Base-by-base conservation (phyloP, 176 grass and related monocot genomes). In the Secale cereale region DNA sequence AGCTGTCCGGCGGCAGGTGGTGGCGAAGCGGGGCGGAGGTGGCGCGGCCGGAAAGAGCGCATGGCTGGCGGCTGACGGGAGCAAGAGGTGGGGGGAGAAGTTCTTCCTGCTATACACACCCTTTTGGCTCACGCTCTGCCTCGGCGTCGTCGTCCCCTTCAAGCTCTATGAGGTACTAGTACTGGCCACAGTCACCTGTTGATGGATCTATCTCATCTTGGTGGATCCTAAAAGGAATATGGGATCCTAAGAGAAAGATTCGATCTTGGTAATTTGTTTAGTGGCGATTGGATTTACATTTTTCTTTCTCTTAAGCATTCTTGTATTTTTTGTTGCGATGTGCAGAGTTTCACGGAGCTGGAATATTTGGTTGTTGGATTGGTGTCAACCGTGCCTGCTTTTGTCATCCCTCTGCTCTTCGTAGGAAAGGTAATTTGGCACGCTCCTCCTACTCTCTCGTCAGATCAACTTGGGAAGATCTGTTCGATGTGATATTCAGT, bases 81-180 rank as follows among this genome's bases (percentile, higher is more conserved):
- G 95, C 87, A 98, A 98, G 89, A 86, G 93, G 35, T 98, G 95
- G 93, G 96, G 89, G n/a, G 96, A 98, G 87, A 78, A 33, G 22
- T 98, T 95, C 81, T 94, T 98, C 81, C 83, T 98, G 69, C 85
- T 98, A 17, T 98, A 98, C 89, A 98, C 93, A 10, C 93, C 96
- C 33, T 98, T 98, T 64, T 94, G 91, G 91, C 89, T 98, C 77
- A 95, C 93, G 19, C 96, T 98, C 39, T 95, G 87, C 76, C 91
- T 98, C 78, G 96, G 93, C 22, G 72, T 90, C 81, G 63, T 98
- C 74, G 89, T 98, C 73, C 93, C 93, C 9, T 98, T 86, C 79
- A 98, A 98, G 83, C 87, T 95, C 22, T 98, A 98, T 77, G 96
- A 98, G 96, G 93, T 94, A 15, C 8, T n/a, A 8, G 8, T 2